phyloP scores from a whole-genome alignment of 108 stramenopile species.

The Chaetoceros muelleri region DNA sequence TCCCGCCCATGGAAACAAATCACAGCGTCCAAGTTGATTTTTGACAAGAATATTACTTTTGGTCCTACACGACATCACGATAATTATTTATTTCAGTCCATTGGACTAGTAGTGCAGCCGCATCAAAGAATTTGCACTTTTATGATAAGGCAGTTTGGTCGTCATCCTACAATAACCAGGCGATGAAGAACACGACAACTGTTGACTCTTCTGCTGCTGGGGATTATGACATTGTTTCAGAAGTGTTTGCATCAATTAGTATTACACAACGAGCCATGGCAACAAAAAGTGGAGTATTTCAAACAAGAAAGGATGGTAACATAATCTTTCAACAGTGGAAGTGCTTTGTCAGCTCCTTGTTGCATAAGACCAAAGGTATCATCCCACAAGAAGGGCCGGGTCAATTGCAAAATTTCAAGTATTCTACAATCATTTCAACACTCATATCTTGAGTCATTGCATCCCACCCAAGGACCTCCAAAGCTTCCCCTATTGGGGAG shows the following conservation, averaged over 20 bases:
- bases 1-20: conserved; percentile 9
- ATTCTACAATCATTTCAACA: no score
- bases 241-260: not conserved
- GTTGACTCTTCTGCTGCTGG: no score
- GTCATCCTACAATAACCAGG: not conserved
- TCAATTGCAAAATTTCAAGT: no score
- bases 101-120: conserved; percentile 2
- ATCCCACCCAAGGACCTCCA: no score
- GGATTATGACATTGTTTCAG: no score
- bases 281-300: not conserved
- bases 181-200: not conserved
- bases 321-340: no score
- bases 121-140: conserved; percentile 3
- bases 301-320: no score
- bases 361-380: no score
- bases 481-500: no score
- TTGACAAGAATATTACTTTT: conserved; percentile 5
- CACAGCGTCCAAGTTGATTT: conserved; percentile 3
- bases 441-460: no score
- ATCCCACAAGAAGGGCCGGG: no score
- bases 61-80: conserved; percentile 1
- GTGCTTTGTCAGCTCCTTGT: no score
- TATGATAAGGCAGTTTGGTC: not conserved
- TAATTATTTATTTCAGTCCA: conserved; percentile 2
- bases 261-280: conserved; percentile 1